Conservation (phyloP, 2,329 filamentous ascomycete genomes). For the Capronia americana region DNA sequence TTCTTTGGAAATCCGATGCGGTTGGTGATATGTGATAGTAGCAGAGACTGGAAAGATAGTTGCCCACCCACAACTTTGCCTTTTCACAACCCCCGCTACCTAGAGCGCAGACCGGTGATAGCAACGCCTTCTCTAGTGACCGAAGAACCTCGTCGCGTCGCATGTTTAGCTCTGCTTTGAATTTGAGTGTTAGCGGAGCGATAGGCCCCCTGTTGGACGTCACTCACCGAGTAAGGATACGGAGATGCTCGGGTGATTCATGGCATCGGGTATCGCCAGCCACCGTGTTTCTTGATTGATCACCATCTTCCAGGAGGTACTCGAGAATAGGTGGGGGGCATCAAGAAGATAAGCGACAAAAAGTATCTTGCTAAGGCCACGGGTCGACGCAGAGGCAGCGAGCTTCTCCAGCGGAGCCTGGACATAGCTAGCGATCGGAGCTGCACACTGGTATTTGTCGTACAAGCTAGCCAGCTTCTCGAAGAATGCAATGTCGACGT, state of each 20-base stretch:
- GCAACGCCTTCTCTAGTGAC: not conserved
- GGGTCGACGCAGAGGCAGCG: not conserved
- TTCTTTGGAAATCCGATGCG: not conserved
- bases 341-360: not conserved
- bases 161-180: not conserved
- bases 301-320: not conserved
- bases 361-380: slow-evolving; percentile 1
- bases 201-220: not conserved
- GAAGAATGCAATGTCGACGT: slow-evolving; percentile 7
- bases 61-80: not conserved
- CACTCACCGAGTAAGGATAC: not conserved
- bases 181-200: not conserved
- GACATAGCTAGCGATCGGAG: not conserved
- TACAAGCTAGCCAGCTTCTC: slow-evolving; percentile 8
- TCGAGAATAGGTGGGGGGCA: not conserved
- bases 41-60: not conserved
- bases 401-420: slow-evolving; percentile 1
- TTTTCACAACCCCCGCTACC: not conserved
- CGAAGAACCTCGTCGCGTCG: not conserved
- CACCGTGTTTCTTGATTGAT: not conserved
- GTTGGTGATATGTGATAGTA: not conserved
- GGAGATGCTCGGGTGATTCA: not conserved
- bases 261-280: not conserved
- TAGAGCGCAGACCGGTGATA: not conserved
- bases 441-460: slow-evolving; percentile 15